phyloP scores from a whole-genome alignment of 73 alveolate genomes.

The Diophrys appendiculata region DNA sequence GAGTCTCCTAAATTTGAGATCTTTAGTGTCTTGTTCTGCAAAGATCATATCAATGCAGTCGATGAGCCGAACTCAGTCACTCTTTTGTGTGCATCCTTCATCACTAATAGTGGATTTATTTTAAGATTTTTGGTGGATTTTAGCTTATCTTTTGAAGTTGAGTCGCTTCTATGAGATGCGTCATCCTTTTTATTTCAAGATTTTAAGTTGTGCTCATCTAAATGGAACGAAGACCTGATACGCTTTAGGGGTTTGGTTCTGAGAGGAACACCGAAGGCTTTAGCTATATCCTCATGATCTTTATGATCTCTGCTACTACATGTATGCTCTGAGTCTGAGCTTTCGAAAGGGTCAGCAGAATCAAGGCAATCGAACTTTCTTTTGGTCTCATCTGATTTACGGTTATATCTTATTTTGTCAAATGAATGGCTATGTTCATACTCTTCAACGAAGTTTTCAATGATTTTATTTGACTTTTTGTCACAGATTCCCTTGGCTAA shows the following conservation, averaged over 20 bases:
- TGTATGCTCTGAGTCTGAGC: too few relatives aligned
- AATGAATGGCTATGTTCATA: too few relatives aligned
- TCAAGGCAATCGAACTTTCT: too few relatives aligned
- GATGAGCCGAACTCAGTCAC: constrained; percentile 46
- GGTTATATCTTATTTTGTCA: too few relatives aligned
- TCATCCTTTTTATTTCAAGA: background rate
- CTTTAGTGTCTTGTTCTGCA: constrained; percentile 23
- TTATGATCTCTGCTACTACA: too few relatives aligned
- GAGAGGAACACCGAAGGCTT: background rate
- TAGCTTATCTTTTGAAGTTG: background rate
- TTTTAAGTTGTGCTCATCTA: background rate
- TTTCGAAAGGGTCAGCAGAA: too few relatives aligned
- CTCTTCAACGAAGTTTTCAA: too few relatives aligned
- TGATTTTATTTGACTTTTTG: too few relatives aligned
- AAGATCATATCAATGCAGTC: constrained; percentile 38
- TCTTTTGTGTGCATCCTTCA: constrained; percentile 34
- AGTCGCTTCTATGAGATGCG: constrained; percentile 3
- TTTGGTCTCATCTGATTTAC: too few relatives aligned
- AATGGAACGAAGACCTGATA: constrained; percentile 12
- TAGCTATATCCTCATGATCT: background rate
- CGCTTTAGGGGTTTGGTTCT: background rate
- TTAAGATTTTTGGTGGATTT: background rate
- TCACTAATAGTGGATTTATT: constrained; percentile 30
- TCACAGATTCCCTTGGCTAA: background rate
- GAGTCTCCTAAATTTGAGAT: constrained; percentile 66